These are phyloP conservation scores for Xylariaceae sp. DNA, from an alignment of 2,329 filamentous ascomycete species.

Conservation along the genomic window DNA sequence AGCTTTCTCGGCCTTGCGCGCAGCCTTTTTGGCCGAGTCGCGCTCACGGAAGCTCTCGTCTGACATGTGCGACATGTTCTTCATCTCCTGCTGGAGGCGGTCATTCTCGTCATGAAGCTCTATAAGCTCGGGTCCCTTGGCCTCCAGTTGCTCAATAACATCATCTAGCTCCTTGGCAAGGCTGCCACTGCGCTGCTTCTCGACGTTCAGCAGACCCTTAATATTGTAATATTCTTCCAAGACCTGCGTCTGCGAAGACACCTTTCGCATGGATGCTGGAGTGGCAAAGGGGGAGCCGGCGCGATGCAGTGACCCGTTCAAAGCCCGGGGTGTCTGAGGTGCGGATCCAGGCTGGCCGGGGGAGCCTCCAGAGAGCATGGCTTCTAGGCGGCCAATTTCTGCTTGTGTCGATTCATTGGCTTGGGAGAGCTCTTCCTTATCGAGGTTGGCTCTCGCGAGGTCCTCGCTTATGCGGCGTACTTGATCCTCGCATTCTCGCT, in stretches of 20 bases:
- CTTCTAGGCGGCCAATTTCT: conserved; percentile 47
- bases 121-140: conserved; percentile 78
- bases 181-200: conserved; percentile 67
- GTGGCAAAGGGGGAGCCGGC: conserved; percentile 56
- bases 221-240: conserved; percentile 58
- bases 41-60: conserved; percentile 76
- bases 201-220: conserved; percentile 65
- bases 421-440: conserved; percentile 39
- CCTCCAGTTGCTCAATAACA: conserved; percentile 77
- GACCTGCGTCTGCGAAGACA: conserved; percentile 53
- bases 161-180: conserved; percentile 74
- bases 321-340: conserved; percentile 51
- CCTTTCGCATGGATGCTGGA: conserved; percentile 51
- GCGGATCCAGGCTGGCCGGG: conserved; percentile 35
- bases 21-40: conserved; percentile 68
- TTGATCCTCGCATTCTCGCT: conserved; percentile 58
- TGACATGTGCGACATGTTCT: conserved; percentile 77
- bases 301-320: conserved; percentile 48
- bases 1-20: conserved; percentile 70
- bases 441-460: conserved; percentile 46
- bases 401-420: conserved; percentile 42
- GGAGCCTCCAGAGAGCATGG: conserved; percentile 35
- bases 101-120: conserved; percentile 77
- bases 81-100: conserved; percentile 69
- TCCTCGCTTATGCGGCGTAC: conserved; percentile 48